Base-by-base conservation (phyloP, 2,329 filamentous ascomycete species). In the Colletotrichum echinochloae region DNA sequence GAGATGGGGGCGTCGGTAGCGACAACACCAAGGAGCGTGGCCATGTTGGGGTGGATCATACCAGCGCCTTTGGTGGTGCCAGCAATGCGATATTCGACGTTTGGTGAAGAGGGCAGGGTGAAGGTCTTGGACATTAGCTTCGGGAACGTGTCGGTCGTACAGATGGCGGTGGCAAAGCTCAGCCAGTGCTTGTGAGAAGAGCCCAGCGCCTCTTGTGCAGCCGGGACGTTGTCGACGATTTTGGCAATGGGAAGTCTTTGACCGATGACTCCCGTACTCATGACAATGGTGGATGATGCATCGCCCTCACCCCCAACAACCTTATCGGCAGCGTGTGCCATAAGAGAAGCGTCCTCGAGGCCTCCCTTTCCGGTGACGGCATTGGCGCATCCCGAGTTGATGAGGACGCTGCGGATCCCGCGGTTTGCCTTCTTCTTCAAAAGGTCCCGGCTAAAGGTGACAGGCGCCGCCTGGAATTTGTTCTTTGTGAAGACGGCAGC, bases 21-120 rank as follows among this genome's bases (percentile, higher is more conserved):
- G 77, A 98, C 88, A 72, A 98, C 92, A 64, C 94, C 94, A 44
- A 99, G 90, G 41, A 98, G 88, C 0, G 96, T 99, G 37, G 94
- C 96, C 95, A 99, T 97, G 85, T 99, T 98, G 57, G 96, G 96
- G 79, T 98, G 95, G 80, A 99, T 97, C 96, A 99, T 99, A 78
- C 96, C 96, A 6, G 96, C 96, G 67, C 96, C 96, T 84, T 99
- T 99, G 77, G 95, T 97, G 90, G 97, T 97, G 75, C 96, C 96
- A 16, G 94, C 94, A 60, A 99, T 92, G 75, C 89, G 88, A 83
- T 97, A 99, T 79, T 92, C 90, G 60, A 89, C 85, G 23, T 86
- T 86, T 0, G 93, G 90, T 5, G 93, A 92, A 1, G 93, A 95
- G 5, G 96, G 95, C 39, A 99, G 89, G 35, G 86, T 90, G 82